Conservation (phyloP, 2,329 filamentous ascomycete genomes). For the Fusarium virguliforme region DNA sequence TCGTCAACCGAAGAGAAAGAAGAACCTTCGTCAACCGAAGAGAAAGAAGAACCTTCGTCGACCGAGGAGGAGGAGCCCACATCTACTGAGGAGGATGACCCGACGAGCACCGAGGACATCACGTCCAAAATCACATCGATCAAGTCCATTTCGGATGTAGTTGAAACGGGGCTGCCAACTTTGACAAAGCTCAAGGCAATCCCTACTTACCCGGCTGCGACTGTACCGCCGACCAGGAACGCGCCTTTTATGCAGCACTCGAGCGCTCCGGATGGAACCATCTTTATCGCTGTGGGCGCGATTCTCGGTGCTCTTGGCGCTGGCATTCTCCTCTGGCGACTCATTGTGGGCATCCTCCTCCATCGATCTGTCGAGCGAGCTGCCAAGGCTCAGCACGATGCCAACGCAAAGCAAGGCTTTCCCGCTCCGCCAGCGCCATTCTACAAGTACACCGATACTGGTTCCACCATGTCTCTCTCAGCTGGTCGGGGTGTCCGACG, state of each 20-base stretch:
- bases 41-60: constrained; percentile 41
- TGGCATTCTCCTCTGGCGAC: constrained; percentile 90
- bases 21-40: constrained; percentile 27
- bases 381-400: constrained; percentile 79
- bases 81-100: constrained; percentile 37
- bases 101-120: constrained; percentile 36
- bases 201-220: constrained; percentile 77
- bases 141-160: constrained; percentile 39
- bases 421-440: constrained; percentile 71
- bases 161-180: constrained; percentile 59
- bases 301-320: constrained; percentile 87
- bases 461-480: constrained; percentile 68
- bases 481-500: constrained; percentile 68
- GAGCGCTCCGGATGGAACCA: constrained; percentile 88
- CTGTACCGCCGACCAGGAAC: constrained; percentile 85
- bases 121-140: constrained; percentile 36
- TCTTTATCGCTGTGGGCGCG: constrained; percentile 95
- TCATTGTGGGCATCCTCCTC: constrained; percentile 88
- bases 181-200: constrained; percentile 59
- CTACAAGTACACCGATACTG: constrained; percentile 76
- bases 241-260: constrained; percentile 96
- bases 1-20: constrained; percentile 31
- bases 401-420: constrained; percentile 79
- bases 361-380: constrained; percentile 92
- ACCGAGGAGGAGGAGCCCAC: constrained; percentile 45